Evolutionary conservation across 73 alveolate species (phyloP), one percentile per base, ranked within the genome.

Genomic region (Paramecium pentaurelia): DNA sequence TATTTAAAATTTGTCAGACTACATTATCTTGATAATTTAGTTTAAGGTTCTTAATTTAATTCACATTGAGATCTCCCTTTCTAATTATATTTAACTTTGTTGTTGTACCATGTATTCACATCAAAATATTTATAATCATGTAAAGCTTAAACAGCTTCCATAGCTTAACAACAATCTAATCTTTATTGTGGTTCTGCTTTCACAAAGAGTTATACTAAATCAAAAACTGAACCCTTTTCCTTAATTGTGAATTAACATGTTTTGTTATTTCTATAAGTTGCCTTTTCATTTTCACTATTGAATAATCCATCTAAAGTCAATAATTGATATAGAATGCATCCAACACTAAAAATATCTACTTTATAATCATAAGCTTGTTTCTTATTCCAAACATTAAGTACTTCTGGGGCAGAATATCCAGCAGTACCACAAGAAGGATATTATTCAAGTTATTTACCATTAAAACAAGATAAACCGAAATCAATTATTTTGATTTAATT

Each of bases 401-500:
- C 91, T 80, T 80, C 91, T 27, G 91, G 91, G 12, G 91, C 91
- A 10, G 71, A 42, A 47, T 80, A 80, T 1, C 91, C 91, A 44
- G 77, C 22, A 2, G 91, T 80, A 8, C 91, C 91, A 80, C 91
- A 80, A 45, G 71, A 22, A n/a, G 91, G 91, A 80, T 32, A 45
- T 80, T 80, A 14, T 80, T 49, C 32, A 2, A 80, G 32, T 47
- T 80, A 45, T 80, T 47, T 80, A 10, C 91, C 91, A 80, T 80
- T 80, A 28, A 80, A 22, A 22, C 95, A 47, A 6, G 94, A 86
- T 25, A 95, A 75, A 11, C 98, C 98, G 40, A 95, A 95, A 86
- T 95, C 98, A 86, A 95, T 92, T 32, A 95, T 95, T 87, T 94
- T 95, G 75, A 95, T 94, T 86, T 94, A 95, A 86, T 95, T 95